phyloP scores from a whole-genome alignment of 2,329 filamentous ascomycete species.

The Dothideomycetidae sp. region DNA sequence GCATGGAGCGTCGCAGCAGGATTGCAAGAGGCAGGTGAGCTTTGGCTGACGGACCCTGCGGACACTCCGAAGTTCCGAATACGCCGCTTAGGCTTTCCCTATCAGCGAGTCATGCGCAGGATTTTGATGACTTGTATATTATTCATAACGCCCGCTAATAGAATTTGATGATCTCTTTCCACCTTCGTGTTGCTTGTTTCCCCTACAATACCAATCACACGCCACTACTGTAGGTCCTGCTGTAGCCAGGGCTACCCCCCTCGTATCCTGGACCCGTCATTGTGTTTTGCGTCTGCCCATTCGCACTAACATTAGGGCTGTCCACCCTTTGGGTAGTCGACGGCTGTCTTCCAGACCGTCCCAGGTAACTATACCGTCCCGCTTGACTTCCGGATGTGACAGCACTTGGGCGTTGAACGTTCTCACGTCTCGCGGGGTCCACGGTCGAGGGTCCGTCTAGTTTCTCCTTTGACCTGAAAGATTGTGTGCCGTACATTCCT shows the following conservation, averaged over 20 bases:
- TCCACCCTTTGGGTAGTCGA: conserved; percentile 5
- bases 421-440: no score
- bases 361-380: conserved; percentile 11
- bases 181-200: not conserved
- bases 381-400: conserved; percentile 11
- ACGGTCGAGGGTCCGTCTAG: no score
- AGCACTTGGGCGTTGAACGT: conserved; percentile 10
- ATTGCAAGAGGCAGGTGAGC: no score
- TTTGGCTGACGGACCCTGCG: no score
- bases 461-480: conserved; percentile 10
- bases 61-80: no score
- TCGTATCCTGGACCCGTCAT: conserved; percentile 11
- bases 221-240: conserved; percentile 14
- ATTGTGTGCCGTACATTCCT: conserved; percentile 14
- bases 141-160: no score
- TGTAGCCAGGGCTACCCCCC: conserved; percentile 10
- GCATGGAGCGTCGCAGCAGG: no score
- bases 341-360: conserved; percentile 7
- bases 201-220: conserved; percentile 8
- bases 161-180: not conserved
- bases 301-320: conserved; percentile 10
- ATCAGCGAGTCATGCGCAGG: no score
- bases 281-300: conserved; percentile 11
- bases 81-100: no score
- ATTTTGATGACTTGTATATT: not conserved